These are phyloP conservation scores for Tricholoma flavovirens DNA, from an alignment of 768 basidiomycete species.

Conservation along the genomic window DNA sequence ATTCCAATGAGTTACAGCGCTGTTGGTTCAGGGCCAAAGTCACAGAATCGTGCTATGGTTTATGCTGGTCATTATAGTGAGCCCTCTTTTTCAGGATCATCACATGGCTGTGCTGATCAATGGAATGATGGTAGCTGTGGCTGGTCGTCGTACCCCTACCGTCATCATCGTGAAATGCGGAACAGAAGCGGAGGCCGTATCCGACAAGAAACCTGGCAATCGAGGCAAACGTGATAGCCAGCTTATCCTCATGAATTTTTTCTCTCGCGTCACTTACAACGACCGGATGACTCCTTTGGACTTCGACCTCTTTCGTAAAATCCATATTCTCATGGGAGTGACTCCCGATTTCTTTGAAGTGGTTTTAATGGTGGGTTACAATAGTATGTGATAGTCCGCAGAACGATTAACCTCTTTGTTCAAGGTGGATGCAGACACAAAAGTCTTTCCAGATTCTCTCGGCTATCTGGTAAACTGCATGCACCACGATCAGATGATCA, in stretches of 20 bases:
- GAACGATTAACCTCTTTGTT: conserved; percentile 8
- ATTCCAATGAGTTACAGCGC: conserved; percentile 90
- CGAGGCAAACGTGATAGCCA: conserved; percentile 98
- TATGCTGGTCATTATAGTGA: conserved; percentile 99
- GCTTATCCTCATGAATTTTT: conserved; percentile 99
- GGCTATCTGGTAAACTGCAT: conserved; percentile 93
- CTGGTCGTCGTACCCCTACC: conserved; percentile 89
- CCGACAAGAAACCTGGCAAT: conserved; percentile 94
- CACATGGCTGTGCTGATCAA: background rate
- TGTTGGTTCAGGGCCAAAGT: conserved; percentile 85
- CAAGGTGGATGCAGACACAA: conserved; percentile 98
- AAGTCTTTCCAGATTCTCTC: conserved; percentile 87
- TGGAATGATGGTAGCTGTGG: conserved; percentile 45
- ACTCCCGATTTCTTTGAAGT: conserved; percentile 99
- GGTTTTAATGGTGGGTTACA: conserved; percentile 78
- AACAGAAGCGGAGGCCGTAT: conserved; percentile 72
- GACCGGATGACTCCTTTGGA: conserved; percentile 98
- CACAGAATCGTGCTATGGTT: conserved; percentile 92
- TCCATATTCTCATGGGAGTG: conserved; percentile 95
- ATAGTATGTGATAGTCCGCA: background rate
- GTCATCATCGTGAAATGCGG: conserved; percentile 96
- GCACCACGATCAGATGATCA: conserved; percentile 98
- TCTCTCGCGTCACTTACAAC: conserved; percentile 98
- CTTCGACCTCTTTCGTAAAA: conserved; percentile 96
- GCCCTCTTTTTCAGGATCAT: conserved; percentile 24